Evolutionary conservation across 2,329 filamentous ascomycete genomes (phyloP).

Genomic region (Fusarium pininemorale): DNA sequence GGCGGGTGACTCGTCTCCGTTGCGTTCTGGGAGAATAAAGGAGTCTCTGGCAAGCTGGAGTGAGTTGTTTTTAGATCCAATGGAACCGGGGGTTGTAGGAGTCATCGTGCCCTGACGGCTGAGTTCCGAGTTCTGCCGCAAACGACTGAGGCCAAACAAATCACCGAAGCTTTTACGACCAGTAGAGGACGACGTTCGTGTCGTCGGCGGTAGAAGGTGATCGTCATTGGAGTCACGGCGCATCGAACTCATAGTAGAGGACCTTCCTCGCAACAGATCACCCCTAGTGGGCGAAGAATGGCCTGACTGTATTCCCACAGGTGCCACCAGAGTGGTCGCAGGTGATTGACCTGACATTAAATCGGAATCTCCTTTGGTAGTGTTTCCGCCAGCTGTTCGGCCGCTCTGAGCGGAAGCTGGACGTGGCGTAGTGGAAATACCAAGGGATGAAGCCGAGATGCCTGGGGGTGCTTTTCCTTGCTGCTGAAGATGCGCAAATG

Average conservation of each 20-base stretch:
- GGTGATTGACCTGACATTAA: constrained; percentile 50
- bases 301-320: constrained; percentile 58
- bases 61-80: constrained; percentile 82
- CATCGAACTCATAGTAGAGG: constrained; percentile 89
- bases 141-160: constrained; percentile 78
- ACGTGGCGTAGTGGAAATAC: constrained; percentile 45
- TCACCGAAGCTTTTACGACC: constrained; percentile 94
- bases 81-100: constrained; percentile 74
- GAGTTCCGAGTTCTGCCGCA: constrained; percentile 84
- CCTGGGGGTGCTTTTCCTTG: constrained; percentile 62
- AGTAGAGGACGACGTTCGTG: constrained; percentile 87
- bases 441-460: constrained; percentile 55
- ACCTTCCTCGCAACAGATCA: constrained; percentile 75
- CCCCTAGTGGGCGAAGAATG: constrained; percentile 75
- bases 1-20: constrained; percentile 88
- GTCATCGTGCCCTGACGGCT: constrained; percentile 74
- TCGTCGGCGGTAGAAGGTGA: constrained; percentile 70
- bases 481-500: constrained; percentile 81
- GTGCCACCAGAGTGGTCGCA: constrained; percentile 58
- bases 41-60: constrained; percentile 79
- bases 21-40: constrained; percentile 76
- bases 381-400: constrained; percentile 34
- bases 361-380: constrained; percentile 25
- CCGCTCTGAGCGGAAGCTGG: constrained; percentile 49
- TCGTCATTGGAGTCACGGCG: constrained; percentile 77